A percentile compares a stretch with the other conserved stretches of the same genome.
These are phyloP conservation scores for Solanum stenotomum DNA, from an alignment of 257 asterid species.

Conservation along the genomic window DNA sequence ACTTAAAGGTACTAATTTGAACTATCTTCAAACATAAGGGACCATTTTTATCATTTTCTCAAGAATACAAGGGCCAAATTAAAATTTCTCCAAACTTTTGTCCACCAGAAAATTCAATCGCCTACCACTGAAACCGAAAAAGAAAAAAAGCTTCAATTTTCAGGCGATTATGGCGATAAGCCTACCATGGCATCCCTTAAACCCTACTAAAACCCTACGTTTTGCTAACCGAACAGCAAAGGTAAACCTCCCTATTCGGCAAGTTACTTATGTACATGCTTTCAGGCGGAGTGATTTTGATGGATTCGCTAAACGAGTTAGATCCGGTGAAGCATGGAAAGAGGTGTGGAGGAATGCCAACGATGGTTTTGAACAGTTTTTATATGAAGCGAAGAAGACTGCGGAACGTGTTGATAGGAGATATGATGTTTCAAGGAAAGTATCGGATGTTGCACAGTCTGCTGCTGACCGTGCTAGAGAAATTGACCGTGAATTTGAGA, in stretches of 20 bases:
- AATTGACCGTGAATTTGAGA: constrained; percentile 68
- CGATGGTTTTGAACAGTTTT: constrained; percentile 69
- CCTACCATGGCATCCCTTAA: constrained; percentile 57
- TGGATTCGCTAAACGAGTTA: constrained; percentile 59
- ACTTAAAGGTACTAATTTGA: neutral
- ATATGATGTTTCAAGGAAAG: constrained; percentile 46
- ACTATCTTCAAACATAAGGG: neutral
- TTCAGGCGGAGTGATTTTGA: constrained; percentile 87
- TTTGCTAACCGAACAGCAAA: neutral
- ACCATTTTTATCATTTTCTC: neutral
- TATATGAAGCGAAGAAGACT: constrained; percentile 74
- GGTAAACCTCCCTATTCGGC: constrained; percentile 19
- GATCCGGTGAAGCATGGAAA: constrained; percentile 74
- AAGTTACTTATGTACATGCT: constrained; percentile 27
- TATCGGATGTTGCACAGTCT: constrained; percentile 45
- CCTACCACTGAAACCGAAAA: neutral
- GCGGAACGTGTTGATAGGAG: constrained; percentile 81
- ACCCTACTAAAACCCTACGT: constrained; percentile 12
- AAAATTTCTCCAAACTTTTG: neutral
- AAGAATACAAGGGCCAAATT: neutral
- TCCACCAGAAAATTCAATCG: neutral
- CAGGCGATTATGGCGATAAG: constrained; percentile 49
- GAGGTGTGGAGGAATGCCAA: constrained; percentile 77
- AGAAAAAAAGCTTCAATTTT: neutral
- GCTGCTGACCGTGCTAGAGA: constrained; percentile 72